These are phyloP conservation scores for Aspergillus hiratsukae DNA, from an alignment of 2,329 filamentous ascomycete species.

Conservation along the genomic window DNA sequence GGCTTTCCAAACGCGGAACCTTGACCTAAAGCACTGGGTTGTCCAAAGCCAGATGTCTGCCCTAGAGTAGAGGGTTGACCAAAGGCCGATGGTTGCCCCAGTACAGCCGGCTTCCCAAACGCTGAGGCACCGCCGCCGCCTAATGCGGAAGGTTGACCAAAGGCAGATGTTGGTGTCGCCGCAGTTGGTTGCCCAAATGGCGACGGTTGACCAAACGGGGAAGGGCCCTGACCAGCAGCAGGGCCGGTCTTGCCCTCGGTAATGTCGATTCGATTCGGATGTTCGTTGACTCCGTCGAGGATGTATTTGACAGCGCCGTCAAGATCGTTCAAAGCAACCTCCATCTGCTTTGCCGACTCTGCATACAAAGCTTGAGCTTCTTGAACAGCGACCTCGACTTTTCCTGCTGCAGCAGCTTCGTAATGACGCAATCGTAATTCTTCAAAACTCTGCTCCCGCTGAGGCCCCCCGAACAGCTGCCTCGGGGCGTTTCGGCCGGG, in stretches of 20 bases:
- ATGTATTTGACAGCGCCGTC: constrained; percentile 70
- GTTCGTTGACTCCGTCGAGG: constrained; percentile 60
- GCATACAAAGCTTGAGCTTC: constrained; percentile 54
- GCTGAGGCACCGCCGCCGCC: constrained; percentile 11
- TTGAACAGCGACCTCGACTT: constrained; percentile 50
- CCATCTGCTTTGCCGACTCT: constrained; percentile 66
- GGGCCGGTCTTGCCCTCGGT: constrained; percentile 28
- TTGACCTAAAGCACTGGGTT: constrained; percentile 17
- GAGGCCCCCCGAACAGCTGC: constrained; percentile 75
- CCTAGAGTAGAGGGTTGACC: constrained; percentile 22
- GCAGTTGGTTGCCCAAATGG: constrained; percentile 39
- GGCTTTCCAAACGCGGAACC: constrained; percentile 40
- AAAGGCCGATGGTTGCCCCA: constrained; percentile 23
- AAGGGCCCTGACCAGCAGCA: constrained; percentile 6
- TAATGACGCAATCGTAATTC: constrained; percentile 75
- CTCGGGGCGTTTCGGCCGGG: constrained; percentile 71
- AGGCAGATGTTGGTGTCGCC: constrained; percentile 13
- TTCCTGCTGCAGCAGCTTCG: constrained; percentile 58
- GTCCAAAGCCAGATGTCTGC: constrained; percentile 13
- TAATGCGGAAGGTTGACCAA: constrained; percentile 25
- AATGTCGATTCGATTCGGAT: constrained; percentile 68
- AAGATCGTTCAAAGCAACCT: constrained; percentile 63
- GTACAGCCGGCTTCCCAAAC: constrained; percentile 16
- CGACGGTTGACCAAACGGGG: constrained; percentile 30
- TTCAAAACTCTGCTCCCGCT: constrained; percentile 81